phyloP scores from a whole-genome alignment of 306 rosid species.

The Casuarina equisetifolia region DNA sequence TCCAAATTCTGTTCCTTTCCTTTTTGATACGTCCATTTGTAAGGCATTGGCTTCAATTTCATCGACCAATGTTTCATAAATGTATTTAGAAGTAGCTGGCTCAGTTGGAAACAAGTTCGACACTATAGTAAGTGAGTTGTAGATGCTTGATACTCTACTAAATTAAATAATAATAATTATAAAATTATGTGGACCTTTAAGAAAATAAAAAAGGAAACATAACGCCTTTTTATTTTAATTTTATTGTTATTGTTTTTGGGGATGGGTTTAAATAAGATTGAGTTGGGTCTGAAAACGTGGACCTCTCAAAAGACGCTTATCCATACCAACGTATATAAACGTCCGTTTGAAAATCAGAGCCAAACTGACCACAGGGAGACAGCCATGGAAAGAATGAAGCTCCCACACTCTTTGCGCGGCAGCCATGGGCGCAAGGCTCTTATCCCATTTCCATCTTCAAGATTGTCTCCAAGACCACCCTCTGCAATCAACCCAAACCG shows the following conservation, averaged over 20 bases:
- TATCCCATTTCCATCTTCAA: conserved; percentile 25
- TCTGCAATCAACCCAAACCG: conserved; percentile 18
- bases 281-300: conserved; percentile 13
- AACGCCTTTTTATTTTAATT: too few species aligned
- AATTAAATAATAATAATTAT: too few species aligned
- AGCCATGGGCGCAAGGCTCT: conserved; percentile 31
- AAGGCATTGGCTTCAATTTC: too few species aligned
- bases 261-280: not conserved
- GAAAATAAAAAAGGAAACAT: too few species aligned
- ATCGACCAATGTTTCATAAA: too few species aligned
- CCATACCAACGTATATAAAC: conserved; percentile 35
- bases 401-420: conserved; percentile 17
- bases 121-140: too few species aligned
- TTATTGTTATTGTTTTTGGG: not conserved
- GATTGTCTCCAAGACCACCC: conserved; percentile 16
- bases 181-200: too few species aligned
- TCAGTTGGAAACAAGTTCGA: too few species aligned
- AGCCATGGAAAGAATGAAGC: conserved; percentile 45
- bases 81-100: too few species aligned
- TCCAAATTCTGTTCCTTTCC: not conserved
- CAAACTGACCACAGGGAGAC: not conserved
- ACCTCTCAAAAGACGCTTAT: conserved; percentile 24
- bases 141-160: too few species aligned
- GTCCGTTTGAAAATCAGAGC: conserved; percentile 20
- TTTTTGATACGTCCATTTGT: too few species aligned